Conservation (phyloP, 75 land plant species). For the Sequoiadendron giganteum region DNA sequence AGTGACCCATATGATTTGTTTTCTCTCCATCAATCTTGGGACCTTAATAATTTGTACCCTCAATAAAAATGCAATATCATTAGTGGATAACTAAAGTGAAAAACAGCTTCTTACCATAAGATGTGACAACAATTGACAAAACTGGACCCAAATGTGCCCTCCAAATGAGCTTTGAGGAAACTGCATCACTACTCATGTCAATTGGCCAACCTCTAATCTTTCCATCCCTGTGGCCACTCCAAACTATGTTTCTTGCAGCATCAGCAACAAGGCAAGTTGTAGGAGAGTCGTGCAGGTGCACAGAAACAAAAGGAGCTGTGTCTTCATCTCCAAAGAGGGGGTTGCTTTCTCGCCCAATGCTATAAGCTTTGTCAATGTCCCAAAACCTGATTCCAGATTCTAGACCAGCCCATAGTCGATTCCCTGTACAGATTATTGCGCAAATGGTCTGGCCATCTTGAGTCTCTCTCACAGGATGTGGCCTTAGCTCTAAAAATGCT, state of each 20-base stretch:
- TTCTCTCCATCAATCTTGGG: not conserved
- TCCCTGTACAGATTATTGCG: conserved; percentile 41
- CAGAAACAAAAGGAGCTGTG: not conserved
- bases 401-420: conserved; percentile 79
- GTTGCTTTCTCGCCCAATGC: not conserved
- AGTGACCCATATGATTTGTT: not conserved
- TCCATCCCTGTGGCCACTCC: conserved; percentile 95
- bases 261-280: conserved; percentile 66
- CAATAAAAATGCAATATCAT: not conserved
- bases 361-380: conserved; percentile 46
- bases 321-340: not conserved
- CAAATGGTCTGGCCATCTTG: conserved; percentile 42
- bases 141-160: conserved; percentile 78
- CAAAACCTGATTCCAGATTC: conserved; percentile 72
- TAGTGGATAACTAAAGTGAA: not conserved
- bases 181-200: conserved; percentile 21
- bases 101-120: conserved; percentile 53
- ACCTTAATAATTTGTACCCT: not conserved
- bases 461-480: conserved; percentile 67
- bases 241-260: conserved; percentile 55
- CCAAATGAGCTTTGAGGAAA: conserved; percentile 55
- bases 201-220: conserved; percentile 74
- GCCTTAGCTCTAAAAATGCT: conserved; percentile 69
- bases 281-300: conserved; percentile 14
- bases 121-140: conserved; percentile 55